These are phyloP conservation scores for Lentinus polychrous DNA, from an alignment of 1,284 basidiomycete species.

Conservation along the genomic window DNA sequence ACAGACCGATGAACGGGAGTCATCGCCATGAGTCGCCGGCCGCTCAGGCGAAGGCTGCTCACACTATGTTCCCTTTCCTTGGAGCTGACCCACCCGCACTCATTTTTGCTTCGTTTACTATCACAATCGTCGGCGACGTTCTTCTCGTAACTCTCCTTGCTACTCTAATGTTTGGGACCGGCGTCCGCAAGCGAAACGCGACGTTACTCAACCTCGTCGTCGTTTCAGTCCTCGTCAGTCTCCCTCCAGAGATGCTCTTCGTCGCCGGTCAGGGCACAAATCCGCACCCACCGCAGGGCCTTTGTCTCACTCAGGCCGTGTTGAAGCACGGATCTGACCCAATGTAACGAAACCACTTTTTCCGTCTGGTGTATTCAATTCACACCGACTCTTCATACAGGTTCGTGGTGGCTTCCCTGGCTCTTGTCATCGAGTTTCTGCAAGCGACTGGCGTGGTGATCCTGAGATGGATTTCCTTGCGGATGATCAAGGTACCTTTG, in stretches of 20 bases:
- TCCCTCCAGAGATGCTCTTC: constrained; percentile 17
- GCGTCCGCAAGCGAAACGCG: constrained; percentile 10
- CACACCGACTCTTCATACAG: constrained; percentile 3
- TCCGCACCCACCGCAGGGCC: constrained; percentile 9
- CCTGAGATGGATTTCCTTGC: neutral
- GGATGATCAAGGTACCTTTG: neutral
- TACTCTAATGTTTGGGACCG: constrained; percentile 11
- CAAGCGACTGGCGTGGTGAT: constrained; percentile 10
- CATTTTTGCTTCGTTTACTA: constrained; percentile 14
- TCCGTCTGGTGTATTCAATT: neutral
- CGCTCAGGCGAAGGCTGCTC: neutral
- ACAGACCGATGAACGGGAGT: neutral
- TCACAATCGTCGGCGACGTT: constrained; percentile 17
- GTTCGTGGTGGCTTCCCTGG: constrained; percentile 15
- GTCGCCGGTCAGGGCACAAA: constrained; percentile 11
- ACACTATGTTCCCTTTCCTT: constrained; percentile 10
- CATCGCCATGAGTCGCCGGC: neutral
- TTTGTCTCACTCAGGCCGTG: constrained; percentile 17
- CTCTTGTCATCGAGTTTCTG: constrained; percentile 15
- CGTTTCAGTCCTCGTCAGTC: constrained; percentile 10
- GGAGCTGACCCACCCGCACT: constrained; percentile 10
- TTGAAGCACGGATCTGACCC: constrained; percentile 15
- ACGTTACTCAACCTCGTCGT: constrained; percentile 15
- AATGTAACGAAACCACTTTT: constrained; percentile 10
- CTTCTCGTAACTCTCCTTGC: constrained; percentile 13